Evolutionary conservation across 2,329 filamentous ascomycete species (phyloP).

Genomic region (Dothideomycetes sp.): DNA sequence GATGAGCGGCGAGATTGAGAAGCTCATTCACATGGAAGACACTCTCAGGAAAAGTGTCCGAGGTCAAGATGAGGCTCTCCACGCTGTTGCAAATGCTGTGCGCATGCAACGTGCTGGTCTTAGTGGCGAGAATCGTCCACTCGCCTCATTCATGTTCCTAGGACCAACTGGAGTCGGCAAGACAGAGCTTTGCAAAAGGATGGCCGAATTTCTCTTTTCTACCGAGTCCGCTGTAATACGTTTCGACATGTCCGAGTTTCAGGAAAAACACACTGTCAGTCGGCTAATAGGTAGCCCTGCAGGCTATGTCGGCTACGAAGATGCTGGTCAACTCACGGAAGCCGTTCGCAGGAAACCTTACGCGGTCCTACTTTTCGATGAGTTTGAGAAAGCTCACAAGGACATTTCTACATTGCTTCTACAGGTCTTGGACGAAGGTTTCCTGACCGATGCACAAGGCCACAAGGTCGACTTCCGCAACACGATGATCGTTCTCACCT

Average conservation of each 20-base stretch:
- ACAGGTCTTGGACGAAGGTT: conserved; percentile 92
- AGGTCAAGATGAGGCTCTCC: conserved; percentile 88
- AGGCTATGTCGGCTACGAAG: conserved; percentile 93
- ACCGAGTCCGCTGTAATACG: conserved; percentile 83
- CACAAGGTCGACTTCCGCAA: conserved; percentile 96
- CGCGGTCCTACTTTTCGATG: conserved; percentile 87
- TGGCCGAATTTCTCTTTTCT: conserved; percentile 86
- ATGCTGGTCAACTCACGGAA: conserved; percentile 91
- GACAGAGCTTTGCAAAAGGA: conserved; percentile 93
- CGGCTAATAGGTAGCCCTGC: conserved; percentile 86
- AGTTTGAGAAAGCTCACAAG: conserved; percentile 94
- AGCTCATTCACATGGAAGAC: conserved; percentile 92
- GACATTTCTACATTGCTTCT: conserved; percentile 87
- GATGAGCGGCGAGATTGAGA: conserved; percentile 87
- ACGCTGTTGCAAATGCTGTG: conserved; percentile 84
- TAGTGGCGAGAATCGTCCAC: conserved; percentile 79
- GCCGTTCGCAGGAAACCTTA: conserved; percentile 92
- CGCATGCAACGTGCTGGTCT: conserved; percentile 87
- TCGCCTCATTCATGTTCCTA: conserved; percentile 95
- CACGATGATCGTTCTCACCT: conserved; percentile 91
- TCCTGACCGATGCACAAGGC: conserved; percentile 87
- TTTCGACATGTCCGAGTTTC: conserved; percentile 97
- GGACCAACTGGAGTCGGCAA: conserved; percentile 95
- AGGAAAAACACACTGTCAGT: conserved; percentile 93
- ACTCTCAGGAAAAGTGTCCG: conserved; percentile 71